phyloP scores from a whole-genome alignment of 1,139 yeast genomes.

The Saccharomyces pastorianus region DNA sequence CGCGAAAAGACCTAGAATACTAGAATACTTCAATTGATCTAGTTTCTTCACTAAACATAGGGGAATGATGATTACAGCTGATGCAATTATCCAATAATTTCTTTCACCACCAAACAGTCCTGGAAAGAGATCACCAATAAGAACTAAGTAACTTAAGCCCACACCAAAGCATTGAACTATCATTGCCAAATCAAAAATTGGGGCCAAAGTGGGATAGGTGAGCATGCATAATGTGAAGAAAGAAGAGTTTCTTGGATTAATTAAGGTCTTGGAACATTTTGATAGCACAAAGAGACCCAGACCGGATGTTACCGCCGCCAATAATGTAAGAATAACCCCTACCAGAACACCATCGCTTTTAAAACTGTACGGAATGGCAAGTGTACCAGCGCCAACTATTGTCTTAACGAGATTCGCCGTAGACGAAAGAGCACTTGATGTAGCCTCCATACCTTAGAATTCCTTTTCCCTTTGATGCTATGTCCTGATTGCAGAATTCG shows the following conservation, averaged over 20 bases:
- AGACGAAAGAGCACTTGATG: constrained; percentile 39
- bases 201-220: constrained; percentile 77
- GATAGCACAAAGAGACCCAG: constrained; percentile 75
- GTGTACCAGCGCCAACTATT: constrained; percentile 82
- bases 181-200: constrained; percentile 78
- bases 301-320: constrained; percentile 75
- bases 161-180: constrained; percentile 92
- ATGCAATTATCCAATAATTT: constrained; percentile 56
- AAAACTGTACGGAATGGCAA: constrained; percentile 88
- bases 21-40: constrained; percentile 81
- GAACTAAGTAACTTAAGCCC: constrained; percentile 77
- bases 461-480: neutral
- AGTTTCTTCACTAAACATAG: constrained; percentile 63
- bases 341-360: constrained; percentile 72
- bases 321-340: constrained; percentile 54
- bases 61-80: constrained; percentile 62
- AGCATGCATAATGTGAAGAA: constrained; percentile 77
- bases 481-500: neutral
- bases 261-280: constrained; percentile 53
- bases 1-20: constrained; percentile 73
- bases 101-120: constrained; percentile 39
- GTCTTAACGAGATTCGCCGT: constrained; percentile 59
- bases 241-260: constrained; percentile 69
- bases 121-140: constrained; percentile 89
- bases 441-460: constrained; percentile 16